Evolutionary conservation across 805 yeast genomes (phyloP).

Genomic region (Candida anglica): DNA sequence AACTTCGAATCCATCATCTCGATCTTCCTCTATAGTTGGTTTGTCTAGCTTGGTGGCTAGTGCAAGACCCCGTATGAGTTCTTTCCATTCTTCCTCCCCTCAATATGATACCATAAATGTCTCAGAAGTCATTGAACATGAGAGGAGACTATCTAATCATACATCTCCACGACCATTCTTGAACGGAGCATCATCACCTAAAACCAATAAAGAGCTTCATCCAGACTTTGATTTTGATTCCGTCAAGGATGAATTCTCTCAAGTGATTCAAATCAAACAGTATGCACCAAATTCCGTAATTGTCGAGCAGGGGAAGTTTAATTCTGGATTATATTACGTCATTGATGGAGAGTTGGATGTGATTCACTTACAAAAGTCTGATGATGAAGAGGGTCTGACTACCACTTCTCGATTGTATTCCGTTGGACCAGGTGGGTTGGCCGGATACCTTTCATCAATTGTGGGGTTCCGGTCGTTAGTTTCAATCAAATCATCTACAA

Average conservation of each 20-base stretch:
- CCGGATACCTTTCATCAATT: constrained; percentile 81
- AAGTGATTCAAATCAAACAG: constrained; percentile 52
- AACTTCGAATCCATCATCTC: constrained; percentile 15
- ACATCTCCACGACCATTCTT: no score
- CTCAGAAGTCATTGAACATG: no score
- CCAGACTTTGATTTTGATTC: constrained; percentile 48
- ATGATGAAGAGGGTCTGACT: not conserved
- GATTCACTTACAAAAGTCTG: constrained; percentile 20
- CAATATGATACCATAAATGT: constrained; percentile 1
- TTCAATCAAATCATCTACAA: constrained; percentile 57
- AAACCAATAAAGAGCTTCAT: constrained; percentile 5
- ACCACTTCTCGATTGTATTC: constrained; percentile 40
- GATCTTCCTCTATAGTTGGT: constrained; percentile 27
- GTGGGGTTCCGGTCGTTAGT: constrained; percentile 79
- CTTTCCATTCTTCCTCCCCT: constrained; percentile 3
- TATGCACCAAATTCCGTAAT: constrained; percentile 52
- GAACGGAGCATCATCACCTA: not conserved
- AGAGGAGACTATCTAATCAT: no score
- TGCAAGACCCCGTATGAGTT: not conserved
- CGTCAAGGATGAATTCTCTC: constrained; percentile 57
- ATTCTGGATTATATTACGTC: constrained; percentile 76
- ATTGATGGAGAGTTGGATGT: constrained; percentile 77
- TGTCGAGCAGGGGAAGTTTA: constrained; percentile 59
- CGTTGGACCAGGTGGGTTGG: constrained; percentile 73
- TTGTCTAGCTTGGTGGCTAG: constrained; percentile 16